Percentiles rank a stretch among this genome's conserved stretches.
Evolutionary conservation across 805 yeast species (phyloP).

Genomic region (Starmerella riodocensis): DNA sequence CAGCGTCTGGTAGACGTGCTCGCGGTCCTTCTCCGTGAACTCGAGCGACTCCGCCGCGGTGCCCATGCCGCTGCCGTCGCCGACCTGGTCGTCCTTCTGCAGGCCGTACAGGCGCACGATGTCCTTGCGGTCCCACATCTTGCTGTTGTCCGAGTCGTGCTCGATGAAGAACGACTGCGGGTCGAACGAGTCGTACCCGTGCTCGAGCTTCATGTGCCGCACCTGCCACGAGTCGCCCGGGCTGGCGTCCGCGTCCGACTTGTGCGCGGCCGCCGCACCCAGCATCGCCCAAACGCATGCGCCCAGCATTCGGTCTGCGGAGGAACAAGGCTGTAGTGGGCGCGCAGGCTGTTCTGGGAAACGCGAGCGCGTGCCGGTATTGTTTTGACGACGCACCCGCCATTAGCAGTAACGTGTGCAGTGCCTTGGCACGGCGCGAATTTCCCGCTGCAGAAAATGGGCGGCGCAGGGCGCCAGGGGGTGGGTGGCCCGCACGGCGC

Average conservation of each 20-base stretch:
- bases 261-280: slow-evolving; percentile 11
- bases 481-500: too few species aligned
- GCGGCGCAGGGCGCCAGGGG: too few species aligned
- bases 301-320: background rate
- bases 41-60: slow-evolving; percentile 49
- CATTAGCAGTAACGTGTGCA: too few species aligned
- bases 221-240: slow-evolving; percentile 27
- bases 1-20: slow-evolving; percentile 43
- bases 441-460: too few species aligned
- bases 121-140: slow-evolving; percentile 50
- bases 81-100: slow-evolving; percentile 55
- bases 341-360: too few species aligned
- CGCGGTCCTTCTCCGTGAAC: slow-evolving; percentile 40
- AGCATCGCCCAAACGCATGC: background rate
- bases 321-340: too few species aligned
- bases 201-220: slow-evolving; percentile 81
- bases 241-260: slow-evolving; percentile 5
- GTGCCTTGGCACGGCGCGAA: too few species aligned
- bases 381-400: too few species aligned
- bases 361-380: too few species aligned
- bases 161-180: slow-evolving; percentile 62
- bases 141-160: slow-evolving; percentile 50
- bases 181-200: slow-evolving; percentile 60
- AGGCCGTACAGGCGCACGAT: slow-evolving; percentile 74
- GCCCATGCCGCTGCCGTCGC: slow-evolving; percentile 86